Percentiles rank a stretch among this genome's conserved stretches.
Conservation (phyloP, 75 land plant genomes). For the Pseudotsuga menziesii region DNA sequence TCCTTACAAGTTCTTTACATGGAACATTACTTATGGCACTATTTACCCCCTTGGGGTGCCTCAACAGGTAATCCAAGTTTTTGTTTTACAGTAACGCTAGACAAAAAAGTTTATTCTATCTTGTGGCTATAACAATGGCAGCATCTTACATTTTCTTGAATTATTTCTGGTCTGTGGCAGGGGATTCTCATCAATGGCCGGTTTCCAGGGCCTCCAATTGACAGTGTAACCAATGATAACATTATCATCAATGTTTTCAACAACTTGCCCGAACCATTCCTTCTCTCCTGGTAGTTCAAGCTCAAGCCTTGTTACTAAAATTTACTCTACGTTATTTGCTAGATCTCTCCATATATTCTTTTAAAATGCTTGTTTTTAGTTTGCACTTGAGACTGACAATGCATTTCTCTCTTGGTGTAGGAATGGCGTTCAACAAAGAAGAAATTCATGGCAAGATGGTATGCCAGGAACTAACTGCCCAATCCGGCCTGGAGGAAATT, state of each 20-base stretch:
- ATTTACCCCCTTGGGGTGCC: slow-evolving; percentile 17
- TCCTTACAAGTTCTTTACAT: slow-evolving; percentile 25
- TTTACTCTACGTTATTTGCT: neutral
- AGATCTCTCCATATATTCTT: neutral
- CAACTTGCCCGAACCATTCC: slow-evolving; percentile 58
- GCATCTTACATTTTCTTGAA: neutral
- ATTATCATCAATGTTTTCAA: slow-evolving; percentile 67
- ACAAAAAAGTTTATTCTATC: too few species aligned
- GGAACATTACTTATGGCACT: slow-evolving; percentile 22
- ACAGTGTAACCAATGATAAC: slow-evolving; percentile 67
- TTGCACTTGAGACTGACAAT: neutral
- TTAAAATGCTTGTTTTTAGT: neutral
- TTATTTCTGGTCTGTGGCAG: slow-evolving; percentile 19
- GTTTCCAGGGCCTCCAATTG: slow-evolving; percentile 75
- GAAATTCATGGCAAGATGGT: slow-evolving; percentile 64
- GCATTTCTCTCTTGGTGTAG: slow-evolving; percentile 16
- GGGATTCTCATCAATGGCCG: slow-evolving; percentile 73
- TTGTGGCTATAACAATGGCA: too few species aligned
- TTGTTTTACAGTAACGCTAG: neutral
- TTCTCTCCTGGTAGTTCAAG: slow-evolving; percentile 53
- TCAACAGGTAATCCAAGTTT: slow-evolving; percentile 15
- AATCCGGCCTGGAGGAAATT: slow-evolving; percentile 54
- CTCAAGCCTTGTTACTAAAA: neutral
- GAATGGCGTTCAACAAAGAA: slow-evolving; percentile 58
- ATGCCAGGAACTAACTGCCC: slow-evolving; percentile 66